Evolutionary conservation across 768 basidiomycete genomes (phyloP).

Genomic region (Calocybe gangraenosa): DNA sequence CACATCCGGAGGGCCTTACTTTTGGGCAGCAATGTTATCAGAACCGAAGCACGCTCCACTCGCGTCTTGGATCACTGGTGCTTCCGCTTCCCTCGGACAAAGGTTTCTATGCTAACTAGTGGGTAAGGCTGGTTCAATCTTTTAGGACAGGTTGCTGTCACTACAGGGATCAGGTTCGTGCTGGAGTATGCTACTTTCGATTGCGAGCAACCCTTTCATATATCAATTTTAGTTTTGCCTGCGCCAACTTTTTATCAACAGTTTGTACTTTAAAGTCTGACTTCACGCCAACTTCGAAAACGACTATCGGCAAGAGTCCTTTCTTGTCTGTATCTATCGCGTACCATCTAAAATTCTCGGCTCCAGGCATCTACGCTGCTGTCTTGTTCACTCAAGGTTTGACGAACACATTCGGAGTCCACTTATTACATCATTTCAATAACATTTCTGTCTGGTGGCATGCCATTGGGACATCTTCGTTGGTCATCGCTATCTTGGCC

Average conservation of each 20-base stretch:
- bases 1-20: slow-evolving; percentile 72
- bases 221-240: slow-evolving; percentile 45
- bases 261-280: slow-evolving; percentile 52
- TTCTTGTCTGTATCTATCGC: neutral
- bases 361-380: slow-evolving; percentile 55
- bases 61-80: slow-evolving; percentile 70
- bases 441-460: slow-evolving; percentile 76
- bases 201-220: too few relatives aligned
- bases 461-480: slow-evolving; percentile 60
- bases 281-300: slow-evolving; percentile 55
- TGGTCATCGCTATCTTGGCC: slow-evolving; percentile 66
- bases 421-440: slow-evolving; percentile 60
- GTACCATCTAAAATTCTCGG: neutral
- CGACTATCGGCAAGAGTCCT: slow-evolving; percentile 49
- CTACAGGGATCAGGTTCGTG: slow-evolving; percentile 61
- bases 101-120: too few relatives aligned
- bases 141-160: slow-evolving; percentile 73
- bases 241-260: slow-evolving; percentile 67
- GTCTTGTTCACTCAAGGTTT: slow-evolving; percentile 63
- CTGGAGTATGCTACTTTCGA: neutral
- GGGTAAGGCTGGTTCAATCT: slow-evolving; percentile 73
- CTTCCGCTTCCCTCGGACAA: neutral
- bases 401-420: slow-evolving; percentile 74
- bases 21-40: slow-evolving; percentile 78
- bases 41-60: slow-evolving; percentile 52